A percentile compares a stretch with the other conserved stretches of the same genome.
These are phyloP conservation scores for Domatiomyces catenatus DNA, from an alignment of 2,329 filamentous ascomycete genomes.

Conservation along the genomic window DNA sequence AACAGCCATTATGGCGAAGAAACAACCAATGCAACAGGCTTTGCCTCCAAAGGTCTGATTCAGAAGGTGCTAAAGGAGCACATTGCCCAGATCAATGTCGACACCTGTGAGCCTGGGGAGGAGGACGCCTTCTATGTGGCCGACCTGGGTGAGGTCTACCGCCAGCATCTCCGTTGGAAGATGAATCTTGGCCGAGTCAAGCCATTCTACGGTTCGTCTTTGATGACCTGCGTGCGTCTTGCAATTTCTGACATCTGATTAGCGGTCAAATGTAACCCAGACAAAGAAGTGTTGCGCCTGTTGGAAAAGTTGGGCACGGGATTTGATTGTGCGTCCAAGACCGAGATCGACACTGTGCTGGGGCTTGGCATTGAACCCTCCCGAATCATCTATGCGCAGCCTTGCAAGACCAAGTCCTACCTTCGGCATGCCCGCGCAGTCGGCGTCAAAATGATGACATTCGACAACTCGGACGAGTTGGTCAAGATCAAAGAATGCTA, in stretches of 20 bases:
- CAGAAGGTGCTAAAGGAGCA: slow-evolving; percentile 73
- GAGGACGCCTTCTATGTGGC: slow-evolving; percentile 98
- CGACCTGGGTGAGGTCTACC: slow-evolving; percentile 95
- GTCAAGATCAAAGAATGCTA: slow-evolving; percentile 93
- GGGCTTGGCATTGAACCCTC: slow-evolving; percentile 66
- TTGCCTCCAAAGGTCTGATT: slow-evolving; percentile 62
- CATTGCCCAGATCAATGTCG: slow-evolving; percentile 68
- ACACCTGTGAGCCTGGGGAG: slow-evolving; percentile 77
- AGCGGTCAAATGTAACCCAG: slow-evolving; percentile 99
- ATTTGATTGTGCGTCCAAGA: slow-evolving; percentile 96
- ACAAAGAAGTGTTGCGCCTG: slow-evolving; percentile 73
- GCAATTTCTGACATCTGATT: slow-evolving; percentile 6
- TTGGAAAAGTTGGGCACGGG: slow-evolving; percentile 78
- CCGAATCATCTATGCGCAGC: slow-evolving; percentile 96
- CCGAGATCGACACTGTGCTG: slow-evolving; percentile 86
- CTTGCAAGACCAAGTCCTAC: slow-evolving; percentile 98
- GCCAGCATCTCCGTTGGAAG: slow-evolving; percentile 98
- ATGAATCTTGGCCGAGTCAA: slow-evolving; percentile 79
- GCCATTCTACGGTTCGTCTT: slow-evolving; percentile 73
- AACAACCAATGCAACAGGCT: slow-evolving; percentile 28
- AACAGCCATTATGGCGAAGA: slow-evolving; percentile 35
- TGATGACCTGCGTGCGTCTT: neutral
- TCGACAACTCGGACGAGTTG: slow-evolving; percentile 94
- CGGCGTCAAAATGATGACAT: slow-evolving; percentile 95
- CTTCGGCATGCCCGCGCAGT: slow-evolving; percentile 72